These are phyloP conservation scores for Dictyostelium capitatum DNA, from an alignment of 78 protist genomes.

Conservation along the genomic window DNA sequence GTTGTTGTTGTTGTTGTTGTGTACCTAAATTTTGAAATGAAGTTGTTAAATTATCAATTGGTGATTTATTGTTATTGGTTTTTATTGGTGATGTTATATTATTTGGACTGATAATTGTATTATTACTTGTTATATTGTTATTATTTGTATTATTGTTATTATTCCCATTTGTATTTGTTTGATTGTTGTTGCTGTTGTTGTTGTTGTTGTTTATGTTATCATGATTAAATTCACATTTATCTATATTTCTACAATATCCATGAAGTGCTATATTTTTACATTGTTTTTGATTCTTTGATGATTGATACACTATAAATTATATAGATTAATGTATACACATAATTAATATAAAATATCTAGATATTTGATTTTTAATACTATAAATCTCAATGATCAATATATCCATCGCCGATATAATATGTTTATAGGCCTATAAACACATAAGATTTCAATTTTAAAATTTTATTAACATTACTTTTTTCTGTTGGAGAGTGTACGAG, in stretches of 20 bases:
- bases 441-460: too few species aligned
- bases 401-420: too few species aligned
- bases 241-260: constrained; percentile 28
- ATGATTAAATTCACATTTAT: constrained; percentile 33
- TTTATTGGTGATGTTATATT: constrained; percentile 1
- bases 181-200: background rate
- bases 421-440: too few species aligned
- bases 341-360: too few species aligned
- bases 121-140: background rate
- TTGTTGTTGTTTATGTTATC: background rate
- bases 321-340: too few species aligned
- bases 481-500: too few species aligned
- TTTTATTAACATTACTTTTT: too few species aligned
- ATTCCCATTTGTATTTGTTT: background rate
- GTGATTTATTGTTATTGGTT: background rate
- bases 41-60: background rate
- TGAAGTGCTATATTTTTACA: constrained; percentile 17
- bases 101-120: background rate
- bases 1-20: too few species aligned
- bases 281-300: constrained; percentile 19
- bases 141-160: background rate
- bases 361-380: too few species aligned
- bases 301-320: constrained; percentile 4
- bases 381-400: too few species aligned
- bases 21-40: background rate